Percentiles rank a stretch among this genome's conserved stretches.
Evolutionary conservation across 176 grass and related monocot genomes (phyloP).

Genomic region (Cocos nucifera): DNA sequence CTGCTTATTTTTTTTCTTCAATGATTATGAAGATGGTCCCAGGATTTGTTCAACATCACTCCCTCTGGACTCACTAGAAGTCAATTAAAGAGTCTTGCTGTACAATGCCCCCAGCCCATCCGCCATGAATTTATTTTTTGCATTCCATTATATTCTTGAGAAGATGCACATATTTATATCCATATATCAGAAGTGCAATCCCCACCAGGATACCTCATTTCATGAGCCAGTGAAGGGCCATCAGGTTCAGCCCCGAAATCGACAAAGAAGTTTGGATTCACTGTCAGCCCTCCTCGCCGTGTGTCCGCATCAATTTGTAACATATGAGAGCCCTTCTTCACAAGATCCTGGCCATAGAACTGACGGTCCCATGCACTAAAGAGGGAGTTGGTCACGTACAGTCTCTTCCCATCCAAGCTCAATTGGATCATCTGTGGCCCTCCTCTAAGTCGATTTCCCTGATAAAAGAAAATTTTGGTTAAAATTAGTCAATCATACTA

Average conservation of each 20-base stretch:
- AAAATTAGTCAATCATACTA: background rate
- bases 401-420: constrained; percentile 77
- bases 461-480: constrained; percentile 2
- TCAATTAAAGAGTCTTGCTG: too few species aligned
- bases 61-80: too few species aligned
- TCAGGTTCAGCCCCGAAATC: constrained; percentile 75
- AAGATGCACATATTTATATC: constrained; percentile 32
- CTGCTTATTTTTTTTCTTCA: too few species aligned
- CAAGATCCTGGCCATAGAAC: constrained; percentile 59
- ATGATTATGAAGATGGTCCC: too few species aligned
- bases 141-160: too few species aligned
- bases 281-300: constrained; percentile 49
- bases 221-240: constrained; percentile 72
- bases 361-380: constrained; percentile 82
- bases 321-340: constrained; percentile 87
- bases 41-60: too few species aligned
- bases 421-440: constrained; percentile 94
- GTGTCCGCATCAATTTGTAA: constrained; percentile 81
- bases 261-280: constrained; percentile 85
- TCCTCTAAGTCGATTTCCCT: constrained; percentile 79
- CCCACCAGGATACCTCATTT: constrained; percentile 96
- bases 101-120: too few species aligned
- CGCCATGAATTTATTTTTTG: too few species aligned
- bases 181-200: constrained; percentile 99
- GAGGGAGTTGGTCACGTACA: constrained; percentile 91